Base-by-base conservation (phyloP, 2,329 filamentous ascomycete genomes). In the Fusarium xyrophilum region DNA sequence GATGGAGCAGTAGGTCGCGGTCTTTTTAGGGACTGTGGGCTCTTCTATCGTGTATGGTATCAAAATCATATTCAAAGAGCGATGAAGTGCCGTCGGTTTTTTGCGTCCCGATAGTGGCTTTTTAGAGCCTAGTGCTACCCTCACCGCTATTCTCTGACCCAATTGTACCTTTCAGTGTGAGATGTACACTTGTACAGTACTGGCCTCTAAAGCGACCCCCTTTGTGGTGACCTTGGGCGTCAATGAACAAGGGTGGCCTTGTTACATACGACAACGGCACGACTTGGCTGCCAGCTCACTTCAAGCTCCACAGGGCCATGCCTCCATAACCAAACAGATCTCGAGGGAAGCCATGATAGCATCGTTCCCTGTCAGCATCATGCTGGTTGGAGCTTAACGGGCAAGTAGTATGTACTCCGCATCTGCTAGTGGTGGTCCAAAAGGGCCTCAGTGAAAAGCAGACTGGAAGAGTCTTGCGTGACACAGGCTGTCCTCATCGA, bases 311-410 rank as follows among this genome's bases (percentile, higher is more conserved):
- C 72, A 52, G n/a, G 35, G 36, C 50, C 60, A n/a, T n/a, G n/a
- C n/a, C n/a, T n/a, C n/a, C n/a, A 72, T 47, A 43, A 54, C 68
- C 65, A 73, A 73, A 74, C 67, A 74, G 70, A 74, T 74, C 68
- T 72, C 63, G 68, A 57, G 62, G 60, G 53, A 56, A 73, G 55
- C 65, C 65, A 65, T 59, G 63, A 70, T 71, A 73, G 50, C 56
- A 63, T 68, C 59, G 50, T 67, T 73, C 65, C 68, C 68, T 73
- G 71, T 72, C 65, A 69, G 56, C 67, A 68, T 39, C 54, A 56
- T 62, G 47, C 59, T 66, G 65, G 59, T 58, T 63, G 65, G 61
- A 65, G 61, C 59, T 63, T 58, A 57, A 65, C 59, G 66, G 61
- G 65, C 53, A 70, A 57, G 68, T 72, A 72, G 44, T 57, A 69